Evolutionary conservation across 495 filamentous ascomycete genomes (phyloP), one percentile per base, ranked within the genome.

Genomic region (Aspergillus cristatus): DNA sequence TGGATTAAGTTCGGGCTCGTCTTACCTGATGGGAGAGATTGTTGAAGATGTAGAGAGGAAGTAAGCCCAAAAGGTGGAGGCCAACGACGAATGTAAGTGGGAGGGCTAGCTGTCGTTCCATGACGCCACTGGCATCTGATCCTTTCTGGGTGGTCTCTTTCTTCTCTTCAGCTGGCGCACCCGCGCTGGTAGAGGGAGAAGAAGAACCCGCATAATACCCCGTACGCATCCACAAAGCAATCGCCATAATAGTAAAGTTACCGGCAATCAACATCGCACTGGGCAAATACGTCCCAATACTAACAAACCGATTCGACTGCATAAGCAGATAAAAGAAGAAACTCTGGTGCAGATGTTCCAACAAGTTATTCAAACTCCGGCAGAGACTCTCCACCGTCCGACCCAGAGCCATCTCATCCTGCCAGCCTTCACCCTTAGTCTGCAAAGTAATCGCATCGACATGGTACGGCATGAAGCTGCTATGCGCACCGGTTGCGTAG

Each of bases 251-350:
- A 14, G 84, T 94, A 45, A 97, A 97, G 54, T 89, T 96, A 15
- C 73, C 81, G 6, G 93, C 93, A 39, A 98, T 74, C 18, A 96
- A 62, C 93, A 98, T 97, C 6, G 89, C 91, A 58, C 87, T 94
- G 3, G 93, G 91, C 4, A 98, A 68, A 51, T 98, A 98, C 1
- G 91, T 98, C 14, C 91, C 91, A 43, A 98, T 98, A 58, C 90
- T 96, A 38, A 97, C 93, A 58, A 97, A 98, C 6, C 88, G 76
- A 37, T 91, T 81, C 13, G 78, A 70, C 37, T 86, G 80, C 75
- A 98, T 87, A 13, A 98, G 75, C 16, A 98, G 65, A 58, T 98
- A 98, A 65, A 98, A 97, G 71, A 98, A 98, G 71, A 97, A 98
- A 53, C 86, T 94, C 67, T 98, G 91, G 53, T 98, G 91, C 43